phyloP scores from a whole-genome alignment of 345 rosid genomes.

The Hibiscus syriacus region DNA sequence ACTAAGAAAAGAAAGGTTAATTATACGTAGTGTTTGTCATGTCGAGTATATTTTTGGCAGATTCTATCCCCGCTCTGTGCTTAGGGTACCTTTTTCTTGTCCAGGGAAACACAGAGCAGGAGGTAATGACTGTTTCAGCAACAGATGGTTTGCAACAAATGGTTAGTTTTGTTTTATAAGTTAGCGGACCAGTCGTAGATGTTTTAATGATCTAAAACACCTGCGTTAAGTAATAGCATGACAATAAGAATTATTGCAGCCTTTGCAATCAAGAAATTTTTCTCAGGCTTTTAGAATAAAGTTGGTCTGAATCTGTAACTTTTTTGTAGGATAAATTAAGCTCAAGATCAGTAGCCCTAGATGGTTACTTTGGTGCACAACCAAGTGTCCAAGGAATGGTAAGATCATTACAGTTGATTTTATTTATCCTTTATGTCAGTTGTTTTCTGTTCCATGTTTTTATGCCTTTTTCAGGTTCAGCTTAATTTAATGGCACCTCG shows the following conservation, averaged over 20 bases:
- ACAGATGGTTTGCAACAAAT: constrained; percentile 59
- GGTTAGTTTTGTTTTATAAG: constrained; percentile 27
- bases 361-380: no score
- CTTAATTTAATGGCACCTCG: constrained; percentile 61
- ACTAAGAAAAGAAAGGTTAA: constrained; percentile 60
- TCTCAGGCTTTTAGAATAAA: background rate
- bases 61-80: background rate
- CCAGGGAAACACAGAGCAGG: constrained; percentile 61
- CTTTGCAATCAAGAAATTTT: background rate
- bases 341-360: no score
- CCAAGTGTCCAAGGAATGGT: no score
- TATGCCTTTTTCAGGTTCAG: constrained; percentile 40
- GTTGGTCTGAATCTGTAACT: background rate
- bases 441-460: background rate
- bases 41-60: background rate
- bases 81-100: background rate
- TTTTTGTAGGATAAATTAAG: constrained; percentile 39
- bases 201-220: background rate
- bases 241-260: background rate
- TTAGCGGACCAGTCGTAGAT: background rate
- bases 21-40: background rate
- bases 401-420: no score
- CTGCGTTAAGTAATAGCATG: background rate
- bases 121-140: no score
- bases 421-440: no score